Conservation (phyloP, 306 rosid genomes). For the Arachis hypogaea region DNA sequence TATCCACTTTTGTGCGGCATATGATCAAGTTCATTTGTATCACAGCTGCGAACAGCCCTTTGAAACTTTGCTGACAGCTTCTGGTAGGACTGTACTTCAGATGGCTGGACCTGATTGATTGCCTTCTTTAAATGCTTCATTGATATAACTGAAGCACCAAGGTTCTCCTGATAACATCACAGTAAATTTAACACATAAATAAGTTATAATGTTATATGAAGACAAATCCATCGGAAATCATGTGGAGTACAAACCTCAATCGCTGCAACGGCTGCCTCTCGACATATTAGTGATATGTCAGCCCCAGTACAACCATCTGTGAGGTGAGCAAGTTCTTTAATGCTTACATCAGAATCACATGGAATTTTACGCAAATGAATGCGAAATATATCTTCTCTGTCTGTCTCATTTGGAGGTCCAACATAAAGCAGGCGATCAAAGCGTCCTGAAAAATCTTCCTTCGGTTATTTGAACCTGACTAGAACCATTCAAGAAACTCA, state of each 20-base stretch:
- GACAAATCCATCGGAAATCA: constrained; percentile 14
- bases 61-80: constrained; percentile 69
- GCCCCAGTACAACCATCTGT: constrained; percentile 85
- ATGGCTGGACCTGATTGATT: constrained; percentile 65
- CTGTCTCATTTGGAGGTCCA: constrained; percentile 82
- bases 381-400: constrained; percentile 79
- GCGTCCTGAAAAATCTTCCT: constrained; percentile 62
- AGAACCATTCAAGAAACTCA: constrained; percentile 14
- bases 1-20: constrained; percentile 36
- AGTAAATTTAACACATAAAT: constrained; percentile 17
- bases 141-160: constrained; percentile 63
- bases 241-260: constrained; percentile 66
- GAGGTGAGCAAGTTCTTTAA: constrained; percentile 61
- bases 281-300: constrained; percentile 80
- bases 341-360: constrained; percentile 64
- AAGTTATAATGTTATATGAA: constrained; percentile 31
- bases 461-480: constrained; percentile 24
- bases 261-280: constrained; percentile 82
- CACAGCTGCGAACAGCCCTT: constrained; percentile 60
- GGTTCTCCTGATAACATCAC: constrained; percentile 62
- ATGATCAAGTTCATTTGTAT: constrained; percentile 40
- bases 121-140: constrained; percentile 76
- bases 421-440: constrained; percentile 88
- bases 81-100: constrained; percentile 65
- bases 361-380: constrained; percentile 82